Evolutionary conservation across 1,284 basidiomycete genomes (phyloP), one percentile per base, ranked within the genome.

Genomic region (Clitocybe nebularis): DNA sequence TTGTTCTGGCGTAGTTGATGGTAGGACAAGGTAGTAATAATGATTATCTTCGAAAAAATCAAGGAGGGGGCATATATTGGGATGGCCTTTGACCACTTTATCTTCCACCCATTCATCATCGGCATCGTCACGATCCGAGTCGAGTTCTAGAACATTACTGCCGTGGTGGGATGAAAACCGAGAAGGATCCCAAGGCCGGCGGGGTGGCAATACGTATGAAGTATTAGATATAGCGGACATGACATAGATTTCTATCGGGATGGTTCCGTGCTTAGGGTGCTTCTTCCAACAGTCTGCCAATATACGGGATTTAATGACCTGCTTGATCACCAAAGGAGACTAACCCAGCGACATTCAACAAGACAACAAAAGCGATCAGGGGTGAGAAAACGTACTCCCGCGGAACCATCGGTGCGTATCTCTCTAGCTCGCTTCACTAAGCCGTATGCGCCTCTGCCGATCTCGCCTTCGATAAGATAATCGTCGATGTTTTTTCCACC

Each of bases 281-380:
- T 89, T 85, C 73, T 97, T 97, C 96, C 96, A 99, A 62, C 94
- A 99, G 67, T 99, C 95, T 14, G 95, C 96, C 37, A 99, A 77
- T 48, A 99, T 99, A 40, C 94, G 88, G 44, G 91, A 93, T 68
- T 99, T 99, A 74, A 98, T 95, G 58, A 99, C 87, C 63, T 97
- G 95, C 61, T 99, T 99, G 71, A 98, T 93, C 52, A 98, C 85
- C 43, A 97, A 68, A 13, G 79, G 76, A 21, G 84, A 78, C 81
- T 83, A 53, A 37, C 42, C n/a, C 43, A 50, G 53, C n/a, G 11
- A 26, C 29, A 28, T 35, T 47, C 24, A 44, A 41, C 33, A 22
- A 47, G 46, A 41, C 48, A 39, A 43, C 50, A 45, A 41, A 44
- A 22, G 35, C 32, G 10, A 19, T 36, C 49, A 24, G 49, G 34